phyloP scores from a whole-genome alignment of 768 basidiomycete genomes.

The Leccinum rimulosum region DNA sequence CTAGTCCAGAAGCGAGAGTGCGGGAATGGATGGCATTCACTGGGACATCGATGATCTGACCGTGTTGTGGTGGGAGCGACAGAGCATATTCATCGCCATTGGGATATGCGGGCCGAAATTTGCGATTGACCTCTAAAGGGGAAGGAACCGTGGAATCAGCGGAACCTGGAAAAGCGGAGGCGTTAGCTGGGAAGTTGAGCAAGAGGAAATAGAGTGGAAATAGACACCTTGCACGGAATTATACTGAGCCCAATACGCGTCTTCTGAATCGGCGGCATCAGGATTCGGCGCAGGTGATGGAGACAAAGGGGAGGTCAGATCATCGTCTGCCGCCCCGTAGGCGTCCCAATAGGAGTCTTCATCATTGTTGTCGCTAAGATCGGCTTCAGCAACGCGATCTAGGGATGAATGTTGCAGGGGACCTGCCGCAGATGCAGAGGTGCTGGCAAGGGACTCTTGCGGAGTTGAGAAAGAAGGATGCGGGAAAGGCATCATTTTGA shows the following conservation, averaged over 20 bases:
- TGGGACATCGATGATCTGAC: conserved; percentile 13
- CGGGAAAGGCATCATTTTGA: conserved; percentile 70
- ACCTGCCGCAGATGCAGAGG: conserved; percentile 19
- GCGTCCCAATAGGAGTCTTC: conserved; percentile 70
- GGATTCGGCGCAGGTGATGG: conserved; percentile 16
- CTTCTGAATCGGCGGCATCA: conserved; percentile 35
- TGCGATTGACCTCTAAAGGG: conserved; percentile 34
- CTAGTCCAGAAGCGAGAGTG: conserved; percentile 5
- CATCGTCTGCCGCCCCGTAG: conserved; percentile 44
- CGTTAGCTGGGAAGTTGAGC: conserved; percentile 5
- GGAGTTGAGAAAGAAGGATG: conserved; percentile 32
- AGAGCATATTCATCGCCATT: conserved; percentile 2
- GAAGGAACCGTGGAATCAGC: conserved; percentile 70
- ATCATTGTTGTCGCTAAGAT: conserved; percentile 29
- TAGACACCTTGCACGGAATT: conserved; percentile 60
- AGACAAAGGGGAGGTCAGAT: conserved; percentile 17
- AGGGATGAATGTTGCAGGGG: conserved; percentile 1
- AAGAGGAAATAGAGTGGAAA: conserved; percentile 15
- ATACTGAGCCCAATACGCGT: conserved; percentile 79
- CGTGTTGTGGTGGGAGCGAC: conserved; percentile 6
- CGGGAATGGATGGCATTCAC: conserved; percentile 19
- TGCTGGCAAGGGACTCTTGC: conserved; percentile 23
- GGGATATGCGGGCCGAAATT: conserved; percentile 16
- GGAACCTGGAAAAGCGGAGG: conserved; percentile 45
- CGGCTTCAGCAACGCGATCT: conserved; percentile 2